Base-by-base conservation (phyloP, 352 stramenopile genomes). In the Phytophthora macrochlamydospora region DNA sequence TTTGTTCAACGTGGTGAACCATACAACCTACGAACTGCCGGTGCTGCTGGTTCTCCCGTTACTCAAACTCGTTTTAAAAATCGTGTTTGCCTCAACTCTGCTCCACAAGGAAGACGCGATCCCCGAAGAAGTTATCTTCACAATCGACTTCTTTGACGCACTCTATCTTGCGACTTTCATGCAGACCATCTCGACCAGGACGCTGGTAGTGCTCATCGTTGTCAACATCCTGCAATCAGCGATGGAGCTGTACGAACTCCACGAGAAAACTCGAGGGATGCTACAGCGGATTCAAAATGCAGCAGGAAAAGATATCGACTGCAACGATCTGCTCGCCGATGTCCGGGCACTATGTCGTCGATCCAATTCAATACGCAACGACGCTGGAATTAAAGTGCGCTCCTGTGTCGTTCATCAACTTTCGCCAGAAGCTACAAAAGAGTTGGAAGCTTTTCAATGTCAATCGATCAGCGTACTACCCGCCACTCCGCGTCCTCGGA, bases 61-160 rank as follows among this genome's bases (percentile, higher is more conserved):
- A 8, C 45, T 55, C 13, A 59, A 49, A 33, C 13, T 66, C 24
- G 28, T 66, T 2, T 49, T 52, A 51, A 65, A 59, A 33, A 48
- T 8, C 14, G 40, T 59, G 7, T 29, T 59, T 3, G 7, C 9
- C 13, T 35, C 14, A 7, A 33, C 18, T 28, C 29, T 46, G 24
- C 37, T 29, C 3, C 40, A 66, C 32, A 59, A 60, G 30, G 32
- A 66, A 46, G 50, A 66, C 33, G 40, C 44, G 51, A 66, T 66
- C 14, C 59, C 59, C 2, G 51, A 55, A 37, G 24, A 59, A 59
- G 50, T 66, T 5, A 33, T 66, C n/a, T 66, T 66, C 24, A 55
- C 50, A 7, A 42, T 66, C 12, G 55, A 69, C 7, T 64, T 69
- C 37, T 69, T 69, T 32, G 55, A 69, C 24, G 62, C 62, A 3